These are phyloP conservation scores for Plenodomus tracheiphilus DNA, from an alignment of 2,329 filamentous ascomycete species.

Conservation along the genomic window DNA sequence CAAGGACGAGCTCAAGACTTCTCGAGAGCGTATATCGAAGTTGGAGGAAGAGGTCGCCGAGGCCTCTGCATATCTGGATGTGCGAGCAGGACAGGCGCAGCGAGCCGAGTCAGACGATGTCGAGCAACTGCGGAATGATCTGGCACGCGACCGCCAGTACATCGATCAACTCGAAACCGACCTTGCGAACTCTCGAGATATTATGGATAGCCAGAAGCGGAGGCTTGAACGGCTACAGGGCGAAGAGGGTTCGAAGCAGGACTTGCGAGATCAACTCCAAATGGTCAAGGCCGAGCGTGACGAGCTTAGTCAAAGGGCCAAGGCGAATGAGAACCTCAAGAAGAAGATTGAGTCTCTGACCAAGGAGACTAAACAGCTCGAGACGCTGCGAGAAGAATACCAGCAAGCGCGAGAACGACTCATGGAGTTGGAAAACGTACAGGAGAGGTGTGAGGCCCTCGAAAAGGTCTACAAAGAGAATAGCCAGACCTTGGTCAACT, in stretches of 20 bases:
- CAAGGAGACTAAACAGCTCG: conserved; percentile 51
- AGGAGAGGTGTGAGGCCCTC: conserved; percentile 49
- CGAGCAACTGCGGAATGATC: conserved; percentile 49
- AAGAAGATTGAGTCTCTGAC: conserved; percentile 57
- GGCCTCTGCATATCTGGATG: conserved; percentile 51
- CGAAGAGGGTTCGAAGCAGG: conserved; percentile 50
- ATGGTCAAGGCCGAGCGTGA: conserved; percentile 54
- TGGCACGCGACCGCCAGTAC: conserved; percentile 52
- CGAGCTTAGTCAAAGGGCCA: conserved; percentile 53
- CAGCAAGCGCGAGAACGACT: conserved; percentile 50
- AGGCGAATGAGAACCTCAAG: conserved; percentile 57
- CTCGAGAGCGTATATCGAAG: conserved; percentile 47
- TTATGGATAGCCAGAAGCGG: conserved; percentile 51
- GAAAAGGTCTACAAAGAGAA: conserved; percentile 58
- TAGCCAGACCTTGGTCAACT: conserved; percentile 53
- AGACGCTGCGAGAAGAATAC: conserved; percentile 50
- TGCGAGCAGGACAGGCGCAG: conserved; percentile 42
- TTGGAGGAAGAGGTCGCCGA: conserved; percentile 55
- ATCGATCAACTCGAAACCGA: conserved; percentile 55
- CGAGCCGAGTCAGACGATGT: conserved; percentile 47
- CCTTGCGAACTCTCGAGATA: conserved; percentile 48
- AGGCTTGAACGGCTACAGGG: conserved; percentile 50
- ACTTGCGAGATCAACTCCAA: conserved; percentile 56
- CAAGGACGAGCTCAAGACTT: conserved; percentile 48
- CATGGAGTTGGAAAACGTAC: conserved; percentile 49